phyloP scores from a whole-genome alignment of 2,329 filamentous ascomycete genomes.

The Aspergillus pseudotamarii region DNA sequence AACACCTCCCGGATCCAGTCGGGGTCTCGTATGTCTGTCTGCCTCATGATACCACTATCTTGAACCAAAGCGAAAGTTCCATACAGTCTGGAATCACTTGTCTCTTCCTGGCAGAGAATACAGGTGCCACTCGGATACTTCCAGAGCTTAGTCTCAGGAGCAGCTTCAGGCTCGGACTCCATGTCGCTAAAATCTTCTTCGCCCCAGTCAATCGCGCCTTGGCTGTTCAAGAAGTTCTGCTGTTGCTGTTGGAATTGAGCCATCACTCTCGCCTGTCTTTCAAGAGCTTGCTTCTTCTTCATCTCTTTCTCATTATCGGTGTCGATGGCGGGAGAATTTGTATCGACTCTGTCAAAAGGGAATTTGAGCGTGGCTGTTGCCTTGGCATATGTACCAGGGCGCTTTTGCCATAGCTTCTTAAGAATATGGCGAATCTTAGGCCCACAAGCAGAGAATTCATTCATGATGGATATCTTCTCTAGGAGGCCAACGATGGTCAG shows the following conservation, averaged over 20 bases:
- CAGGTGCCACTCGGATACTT: constrained; percentile 92
- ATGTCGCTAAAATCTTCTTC: constrained; percentile 74
- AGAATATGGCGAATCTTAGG: constrained; percentile 83
- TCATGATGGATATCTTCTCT: constrained; percentile 60
- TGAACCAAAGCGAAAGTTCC: constrained; percentile 90
- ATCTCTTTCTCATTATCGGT: constrained; percentile 65
- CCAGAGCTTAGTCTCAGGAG: constrained; percentile 73
- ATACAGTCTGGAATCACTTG: constrained; percentile 83
- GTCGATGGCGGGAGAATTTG: constrained; percentile 74
- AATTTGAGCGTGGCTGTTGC: constrained; percentile 64
- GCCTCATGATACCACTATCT: constrained; percentile 81
- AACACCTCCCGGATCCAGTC: constrained; percentile 84
- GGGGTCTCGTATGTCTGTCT: constrained; percentile 79
- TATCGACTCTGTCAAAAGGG: constrained; percentile 76
- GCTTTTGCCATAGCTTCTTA: constrained; percentile 80
- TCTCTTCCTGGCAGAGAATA: constrained; percentile 95
- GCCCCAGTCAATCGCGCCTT: constrained; percentile 86
- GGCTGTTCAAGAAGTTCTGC: constrained; percentile 88
- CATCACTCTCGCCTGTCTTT: constrained; percentile 92
- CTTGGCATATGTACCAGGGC: constrained; percentile 70
- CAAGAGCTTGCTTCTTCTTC: constrained; percentile 88
- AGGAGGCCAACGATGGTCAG: constrained; percentile 57
- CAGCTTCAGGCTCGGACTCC: constrained; percentile 53
- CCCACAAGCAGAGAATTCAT: constrained; percentile 79
- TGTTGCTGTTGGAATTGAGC: constrained; percentile 98